Base-by-base conservation (phyloP, 2,329 filamentous ascomycete species). In the Furcasterigmium sp. region DNA sequence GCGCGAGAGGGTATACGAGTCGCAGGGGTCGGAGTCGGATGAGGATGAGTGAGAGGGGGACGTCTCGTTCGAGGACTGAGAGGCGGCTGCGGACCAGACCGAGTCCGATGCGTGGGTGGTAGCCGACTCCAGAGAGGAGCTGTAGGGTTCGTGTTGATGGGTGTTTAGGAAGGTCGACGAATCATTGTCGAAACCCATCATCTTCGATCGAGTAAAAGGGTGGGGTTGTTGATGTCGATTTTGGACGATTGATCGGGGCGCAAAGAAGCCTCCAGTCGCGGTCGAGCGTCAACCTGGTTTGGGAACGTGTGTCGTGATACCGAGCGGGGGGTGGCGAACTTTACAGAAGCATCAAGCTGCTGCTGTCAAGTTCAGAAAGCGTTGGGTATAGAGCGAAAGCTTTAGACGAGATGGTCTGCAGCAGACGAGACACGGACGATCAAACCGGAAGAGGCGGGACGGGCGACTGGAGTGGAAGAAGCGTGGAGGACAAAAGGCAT, bases 21-120 rank as follows among this genome's bases (percentile, higher is more conserved):
- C 70, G 61, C 66, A 68, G 38, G 65, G 63, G 53, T 77, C 69
- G 44, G 65, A 66, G 55, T 80, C 75, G 49, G 78, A 79, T 18
- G 39, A 36, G 46, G 78, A 77, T 58, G 75, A 73, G n/a, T n/a
- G n/a, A 47, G 78, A 73, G 43, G 83, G 83, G 43, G 80, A 82
- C 32, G 82, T 82, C 47, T 84, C 82, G 55, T 85, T 80, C 42
- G 85, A 87, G 49, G 74, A 73, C 65, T 88, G 84, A 17, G 80
- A 82, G 44, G 81, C 84, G 40, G 73, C 77, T 57, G 85, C 75
- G 52, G 88, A 93, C 74, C 88, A 93, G 55, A 89, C 75, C 26
- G 87, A 93, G 44, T 82, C 79, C 45, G 84, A 78, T 17, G 86
- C 90, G 44, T 85, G 85, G 23, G 87, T 89, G 46, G 85, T 80